Conservation (phyloP, 208 protist species). For the Trypanosomatidae sp. region DNA sequence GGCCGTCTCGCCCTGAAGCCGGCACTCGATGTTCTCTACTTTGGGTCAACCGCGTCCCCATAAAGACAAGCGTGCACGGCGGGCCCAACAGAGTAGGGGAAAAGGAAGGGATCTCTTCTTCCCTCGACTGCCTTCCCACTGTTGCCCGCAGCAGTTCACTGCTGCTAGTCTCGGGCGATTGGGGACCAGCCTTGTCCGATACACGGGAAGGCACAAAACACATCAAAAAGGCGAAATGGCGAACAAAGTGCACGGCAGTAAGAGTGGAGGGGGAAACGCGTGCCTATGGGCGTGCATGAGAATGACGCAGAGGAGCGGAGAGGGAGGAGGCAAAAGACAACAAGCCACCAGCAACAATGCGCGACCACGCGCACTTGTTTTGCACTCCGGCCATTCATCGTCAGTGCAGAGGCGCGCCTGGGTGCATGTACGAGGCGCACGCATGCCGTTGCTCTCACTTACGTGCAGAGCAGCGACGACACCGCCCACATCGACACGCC, state of each 20-base stretch:
- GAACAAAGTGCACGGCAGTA: neutral
- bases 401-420: neutral
- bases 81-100: neutral
- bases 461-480: constrained; percentile 37
- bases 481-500: constrained; percentile 49
- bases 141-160: neutral
- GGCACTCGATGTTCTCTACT: neutral
- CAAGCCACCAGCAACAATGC: neutral
- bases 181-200: no score
- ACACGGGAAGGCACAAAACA: neutral
- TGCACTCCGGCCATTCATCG: neutral
- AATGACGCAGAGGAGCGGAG: neutral
- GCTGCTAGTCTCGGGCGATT: neutral
- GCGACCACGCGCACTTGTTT: neutral
- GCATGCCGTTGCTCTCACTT: neutral
- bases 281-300: neutral
- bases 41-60: no score
- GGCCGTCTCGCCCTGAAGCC: neutral
- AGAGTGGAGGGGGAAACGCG: neutral
- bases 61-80: no score
- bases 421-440: neutral
- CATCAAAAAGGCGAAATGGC: neutral
- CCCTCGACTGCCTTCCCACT: neutral
- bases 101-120: neutral
- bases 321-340: neutral